Evolutionary conservation across 169 alveolate genomes (phyloP).

Genomic region (Pseudocohnilembus persalinus): DNA sequence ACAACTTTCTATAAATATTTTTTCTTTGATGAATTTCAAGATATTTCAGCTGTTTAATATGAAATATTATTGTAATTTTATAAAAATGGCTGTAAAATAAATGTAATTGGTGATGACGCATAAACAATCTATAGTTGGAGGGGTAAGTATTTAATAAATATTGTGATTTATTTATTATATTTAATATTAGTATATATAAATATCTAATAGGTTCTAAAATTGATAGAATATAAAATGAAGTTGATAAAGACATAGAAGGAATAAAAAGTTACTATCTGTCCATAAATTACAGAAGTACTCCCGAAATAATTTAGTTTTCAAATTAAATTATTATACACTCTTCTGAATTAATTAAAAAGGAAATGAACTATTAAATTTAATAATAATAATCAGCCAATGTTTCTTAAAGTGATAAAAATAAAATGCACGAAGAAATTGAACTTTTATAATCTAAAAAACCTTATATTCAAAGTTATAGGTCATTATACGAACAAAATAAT

Average conservation of each 20-base stretch:
- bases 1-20: conserved; percentile 5
- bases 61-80: conserved; percentile 5
- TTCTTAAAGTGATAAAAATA: neutral
- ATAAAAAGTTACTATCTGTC: conserved; percentile 1
- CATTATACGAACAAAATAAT: neutral
- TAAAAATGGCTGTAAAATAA: neutral
- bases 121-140: conserved; percentile 14
- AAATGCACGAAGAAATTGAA: no score
- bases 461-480: neutral
- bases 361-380: neutral
- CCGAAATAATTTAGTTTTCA: neutral
- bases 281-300: conserved; percentile 12
- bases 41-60: conserved; percentile 2
- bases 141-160: neutral
- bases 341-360: conserved; percentile 9
- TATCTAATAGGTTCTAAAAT: neutral
- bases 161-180: neutral
- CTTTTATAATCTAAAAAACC: no score
- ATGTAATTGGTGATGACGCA: conserved; percentile 18
- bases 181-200: no score
- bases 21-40: conserved; percentile 17
- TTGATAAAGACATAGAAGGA: conserved; percentile 4
- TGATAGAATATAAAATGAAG: neutral
- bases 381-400: no score
- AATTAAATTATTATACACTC: neutral